phyloP scores from a whole-genome alignment of 2,329 filamentous ascomycete genomes.

The Trichoderma afroharzianum region DNA sequence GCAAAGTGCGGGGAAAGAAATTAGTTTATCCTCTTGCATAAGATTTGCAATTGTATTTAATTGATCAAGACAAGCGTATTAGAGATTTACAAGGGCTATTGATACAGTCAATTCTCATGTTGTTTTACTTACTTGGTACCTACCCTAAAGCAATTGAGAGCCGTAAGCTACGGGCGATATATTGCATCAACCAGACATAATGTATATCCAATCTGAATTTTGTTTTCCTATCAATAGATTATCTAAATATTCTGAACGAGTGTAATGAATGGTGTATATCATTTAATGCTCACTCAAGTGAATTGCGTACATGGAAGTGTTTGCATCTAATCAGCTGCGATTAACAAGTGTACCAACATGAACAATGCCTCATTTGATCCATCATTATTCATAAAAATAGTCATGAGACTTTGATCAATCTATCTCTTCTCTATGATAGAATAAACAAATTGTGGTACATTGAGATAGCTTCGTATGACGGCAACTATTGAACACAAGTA shows the following conservation, averaged over 20 bases:
- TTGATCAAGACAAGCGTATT: not conserved
- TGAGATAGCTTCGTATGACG: rapidly evolving
- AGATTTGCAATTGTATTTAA: not conserved
- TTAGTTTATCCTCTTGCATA: not conserved
- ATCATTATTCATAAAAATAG: too few relatives aligned
- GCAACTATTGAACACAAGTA: not conserved
- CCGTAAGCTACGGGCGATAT: rapidly evolving
- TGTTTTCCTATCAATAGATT: not conserved
- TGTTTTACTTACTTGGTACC: not conserved
- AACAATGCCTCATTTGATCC: too few relatives aligned
- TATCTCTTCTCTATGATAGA: too few relatives aligned
- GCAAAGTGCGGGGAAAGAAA: not conserved
- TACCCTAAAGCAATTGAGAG: not conserved
- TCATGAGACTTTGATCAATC: not conserved
- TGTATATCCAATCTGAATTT: not conserved
- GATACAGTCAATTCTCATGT: not conserved
- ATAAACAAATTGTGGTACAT: rapidly evolving
- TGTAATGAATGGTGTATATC: not conserved
- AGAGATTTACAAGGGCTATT: not conserved
- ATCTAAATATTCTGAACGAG: too few relatives aligned
- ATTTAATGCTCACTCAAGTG: not conserved
- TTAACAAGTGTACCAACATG: rapidly evolving
- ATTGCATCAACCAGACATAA: not conserved
- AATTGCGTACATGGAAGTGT: not conserved
- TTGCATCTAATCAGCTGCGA: not conserved